A percentile compares a stretch with the other conserved stretches of the same genome.
phyloP scores from a whole-genome alignment of 257 asterid genomes.

The Lantana camara region DNA sequence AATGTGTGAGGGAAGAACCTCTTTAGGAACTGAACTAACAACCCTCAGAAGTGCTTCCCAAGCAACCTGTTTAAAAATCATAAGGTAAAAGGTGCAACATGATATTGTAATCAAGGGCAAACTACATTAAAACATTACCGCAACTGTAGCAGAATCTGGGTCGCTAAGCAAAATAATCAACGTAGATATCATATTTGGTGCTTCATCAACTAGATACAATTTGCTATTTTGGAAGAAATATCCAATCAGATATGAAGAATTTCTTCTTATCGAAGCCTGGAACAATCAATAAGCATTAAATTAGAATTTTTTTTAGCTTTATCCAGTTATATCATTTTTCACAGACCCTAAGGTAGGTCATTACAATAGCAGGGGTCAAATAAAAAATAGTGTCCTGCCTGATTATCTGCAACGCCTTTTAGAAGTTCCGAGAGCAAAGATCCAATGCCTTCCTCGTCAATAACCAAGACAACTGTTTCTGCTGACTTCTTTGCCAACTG shows the following conservation, averaged over 20 bases:
- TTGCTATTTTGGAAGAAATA: conserved; percentile 91
- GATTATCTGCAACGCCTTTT: conserved; percentile 83
- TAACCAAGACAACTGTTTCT: conserved; percentile 91
- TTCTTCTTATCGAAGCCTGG: conserved; percentile 82
- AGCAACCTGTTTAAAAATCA: conserved; percentile 57
- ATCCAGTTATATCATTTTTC: conserved; percentile 7
- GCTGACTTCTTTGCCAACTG: conserved; percentile 83
- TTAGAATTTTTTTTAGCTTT: conserved; percentile 5
- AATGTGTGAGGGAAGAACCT: conserved; percentile 85
- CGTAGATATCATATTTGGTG: conserved; percentile 87
- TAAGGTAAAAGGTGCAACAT: conserved; percentile 21
- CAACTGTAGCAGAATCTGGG: conserved; percentile 73
- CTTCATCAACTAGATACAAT: conserved; percentile 91
- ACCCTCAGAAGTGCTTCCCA: conserved; percentile 98
- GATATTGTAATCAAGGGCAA: conserved; percentile 19
- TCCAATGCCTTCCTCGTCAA: conserved; percentile 91
- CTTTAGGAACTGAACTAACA: conserved; percentile 82
- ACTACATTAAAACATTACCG: conserved; percentile 46
- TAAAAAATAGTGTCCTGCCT: conserved; percentile 50
- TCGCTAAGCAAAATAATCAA: conserved; percentile 87
- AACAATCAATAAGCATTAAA: conserved; percentile 25
- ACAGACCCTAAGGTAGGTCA: conserved; percentile 12
- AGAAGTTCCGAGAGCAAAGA: conserved; percentile 84
- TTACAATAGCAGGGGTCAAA: conserved; percentile 23
- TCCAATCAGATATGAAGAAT: conserved; percentile 86